Evolutionary conservation across 805 yeast genomes (phyloP).

Genomic region (Metschnikowia rubicola): DNA sequence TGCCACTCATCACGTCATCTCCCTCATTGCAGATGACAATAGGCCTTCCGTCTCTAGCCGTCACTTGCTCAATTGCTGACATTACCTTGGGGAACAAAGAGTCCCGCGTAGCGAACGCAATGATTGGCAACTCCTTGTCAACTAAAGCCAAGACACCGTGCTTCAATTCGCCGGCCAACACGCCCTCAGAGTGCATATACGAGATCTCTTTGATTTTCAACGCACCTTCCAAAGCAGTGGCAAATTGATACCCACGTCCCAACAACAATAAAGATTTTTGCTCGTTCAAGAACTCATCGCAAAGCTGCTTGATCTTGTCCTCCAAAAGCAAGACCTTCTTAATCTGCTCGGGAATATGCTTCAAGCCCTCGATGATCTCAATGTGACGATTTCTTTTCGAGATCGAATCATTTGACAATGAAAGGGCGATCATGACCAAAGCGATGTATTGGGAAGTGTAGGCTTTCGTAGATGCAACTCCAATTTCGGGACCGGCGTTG

Average conservation of each 20-base stretch:
- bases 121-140: slow-evolving; percentile 89
- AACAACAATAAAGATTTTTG: slow-evolving; percentile 85
- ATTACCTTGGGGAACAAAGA: slow-evolving; percentile 93
- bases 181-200: slow-evolving; percentile 99
- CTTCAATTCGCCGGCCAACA: slow-evolving; percentile 96
- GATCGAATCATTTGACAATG: slow-evolving; percentile 87
- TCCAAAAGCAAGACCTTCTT: slow-evolving; percentile 71
- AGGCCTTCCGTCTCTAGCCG: slow-evolving; percentile 96
- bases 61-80: slow-evolving; percentile 94
- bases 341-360: slow-evolving; percentile 82
- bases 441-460: slow-evolving; percentile 98
- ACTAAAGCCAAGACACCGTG: slow-evolving; percentile 98
- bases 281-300: slow-evolving; percentile 66
- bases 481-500: slow-evolving; percentile 99
- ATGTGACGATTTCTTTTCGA: slow-evolving; percentile 72
- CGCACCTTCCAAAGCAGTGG: slow-evolving; percentile 98
- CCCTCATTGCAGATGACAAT: slow-evolving; percentile 85
- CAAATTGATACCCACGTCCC: slow-evolving; percentile 97
- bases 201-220: slow-evolving; percentile 97
- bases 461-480: slow-evolving; percentile 98
- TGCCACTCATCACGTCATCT: slow-evolving; percentile 59
- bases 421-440: slow-evolving; percentile 91
- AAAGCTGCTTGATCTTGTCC: slow-evolving; percentile 68
- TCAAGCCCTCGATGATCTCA: slow-evolving; percentile 84
- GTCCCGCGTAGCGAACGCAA: slow-evolving; percentile 95